A percentile compares a stretch with the other conserved stretches of the same genome.
These are phyloP conservation scores for Ambrosia trifida DNA, from an alignment of 129 eudicot genomes.

Conservation along the genomic window DNA sequence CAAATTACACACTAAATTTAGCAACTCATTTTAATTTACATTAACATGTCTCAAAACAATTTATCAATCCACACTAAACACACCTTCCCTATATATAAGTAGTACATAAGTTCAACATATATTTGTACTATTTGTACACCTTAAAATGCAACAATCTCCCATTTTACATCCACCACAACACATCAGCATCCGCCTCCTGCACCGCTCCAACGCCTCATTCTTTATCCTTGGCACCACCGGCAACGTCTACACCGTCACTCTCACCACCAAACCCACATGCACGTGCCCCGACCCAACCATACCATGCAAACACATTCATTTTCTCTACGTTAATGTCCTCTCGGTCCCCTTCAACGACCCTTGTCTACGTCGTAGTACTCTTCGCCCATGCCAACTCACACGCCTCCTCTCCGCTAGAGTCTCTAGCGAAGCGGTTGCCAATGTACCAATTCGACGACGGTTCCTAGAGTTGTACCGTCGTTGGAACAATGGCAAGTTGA, in stretches of 20 bases:
- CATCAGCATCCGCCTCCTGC: constrained; percentile 65
- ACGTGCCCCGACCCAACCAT: constrained; percentile 66
- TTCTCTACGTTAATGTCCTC: constrained; percentile 56
- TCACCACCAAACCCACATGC: constrained; percentile 65
- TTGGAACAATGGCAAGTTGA: not conserved
- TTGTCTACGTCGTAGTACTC: constrained; percentile 43
- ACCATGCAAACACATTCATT: constrained; percentile 87
- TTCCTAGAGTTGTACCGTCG: constrained; percentile 50
- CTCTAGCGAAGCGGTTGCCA: constrained; percentile 43
- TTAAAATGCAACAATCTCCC: constrained; percentile 30
- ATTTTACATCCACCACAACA: constrained; percentile 37
- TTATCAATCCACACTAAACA: not conserved
- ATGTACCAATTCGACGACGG: constrained; percentile 35
- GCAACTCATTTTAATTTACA: not conserved
- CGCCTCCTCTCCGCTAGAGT: constrained; percentile 48
- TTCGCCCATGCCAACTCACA: constrained; percentile 60
- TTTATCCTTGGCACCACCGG: constrained; percentile 74
- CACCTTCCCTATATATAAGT: not conserved
- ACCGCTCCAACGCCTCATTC: constrained; percentile 61
- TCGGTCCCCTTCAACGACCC: constrained; percentile 51
- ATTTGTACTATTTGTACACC: not conserved
- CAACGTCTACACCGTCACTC: constrained; percentile 66
- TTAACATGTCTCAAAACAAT: not conserved
- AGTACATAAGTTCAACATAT: constrained; percentile 13
- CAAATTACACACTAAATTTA: not conserved